phyloP scores from a whole-genome alignment of 805 yeast species.

The Nematodospora valgi region DNA sequence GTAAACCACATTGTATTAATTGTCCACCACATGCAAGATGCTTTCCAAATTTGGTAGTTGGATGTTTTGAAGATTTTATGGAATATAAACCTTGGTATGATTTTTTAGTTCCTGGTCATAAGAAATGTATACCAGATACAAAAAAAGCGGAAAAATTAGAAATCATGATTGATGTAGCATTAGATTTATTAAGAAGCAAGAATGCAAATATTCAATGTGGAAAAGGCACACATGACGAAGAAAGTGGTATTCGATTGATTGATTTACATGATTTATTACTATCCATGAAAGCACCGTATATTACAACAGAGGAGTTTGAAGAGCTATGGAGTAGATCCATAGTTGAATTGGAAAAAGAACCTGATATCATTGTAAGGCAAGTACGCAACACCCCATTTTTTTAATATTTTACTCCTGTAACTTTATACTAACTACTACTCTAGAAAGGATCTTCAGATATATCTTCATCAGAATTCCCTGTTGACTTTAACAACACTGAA shows the following conservation, averaged over 20 bases:
- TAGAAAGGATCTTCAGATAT: constrained; percentile 14
- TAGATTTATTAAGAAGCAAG: constrained; percentile 61
- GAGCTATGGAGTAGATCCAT: constrained; percentile 70
- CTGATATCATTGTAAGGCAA: constrained; percentile 77
- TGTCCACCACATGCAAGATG: constrained; percentile 87
- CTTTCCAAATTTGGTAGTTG: constrained; percentile 52
- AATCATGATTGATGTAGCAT: constrained; percentile 62
- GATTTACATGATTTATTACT: constrained; percentile 54
- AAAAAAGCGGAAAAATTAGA: constrained; percentile 64
- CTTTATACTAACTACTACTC: constrained; percentile 22
- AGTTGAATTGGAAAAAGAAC: constrained; percentile 57
- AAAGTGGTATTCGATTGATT: constrained; percentile 47
- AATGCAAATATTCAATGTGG: constrained; percentile 67
- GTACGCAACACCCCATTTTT: constrained; percentile 27
- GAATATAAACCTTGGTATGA: constrained; percentile 53
- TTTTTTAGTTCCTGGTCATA: constrained; percentile 50
- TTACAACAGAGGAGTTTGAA: constrained; percentile 63
- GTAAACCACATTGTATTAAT: constrained; percentile 62
- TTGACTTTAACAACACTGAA: constrained; percentile 32
- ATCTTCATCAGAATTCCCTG: constrained; percentile 13
- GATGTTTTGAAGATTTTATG: constrained; percentile 69
- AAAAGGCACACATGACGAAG: constrained; percentile 35
- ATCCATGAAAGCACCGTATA: constrained; percentile 43
- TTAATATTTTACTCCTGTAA: constrained; percentile 18
- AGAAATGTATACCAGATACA: constrained; percentile 69